Percentiles rank a stretch among this genome's conserved stretches.
phyloP scores from a whole-genome alignment of 306 rosid species.

The Leucaena leucocephala region DNA sequence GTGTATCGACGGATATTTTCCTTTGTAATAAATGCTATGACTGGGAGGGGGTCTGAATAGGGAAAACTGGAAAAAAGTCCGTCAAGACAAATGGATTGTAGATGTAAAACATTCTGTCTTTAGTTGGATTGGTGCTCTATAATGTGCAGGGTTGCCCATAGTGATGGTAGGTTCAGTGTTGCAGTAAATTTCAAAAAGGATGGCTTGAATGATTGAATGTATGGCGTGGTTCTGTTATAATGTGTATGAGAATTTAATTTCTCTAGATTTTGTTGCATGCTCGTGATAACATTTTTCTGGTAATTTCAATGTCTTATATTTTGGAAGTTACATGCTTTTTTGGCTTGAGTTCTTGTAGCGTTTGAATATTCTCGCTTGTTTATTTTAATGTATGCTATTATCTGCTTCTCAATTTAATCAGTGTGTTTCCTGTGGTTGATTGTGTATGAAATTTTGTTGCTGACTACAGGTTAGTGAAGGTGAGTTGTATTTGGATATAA shows the following conservation, averaged over 20 bases:
- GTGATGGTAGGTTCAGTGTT: constrained; percentile 13
- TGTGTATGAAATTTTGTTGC: constrained; percentile 11
- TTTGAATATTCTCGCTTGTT: background rate
- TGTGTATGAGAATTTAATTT: background rate
- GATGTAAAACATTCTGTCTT: background rate
- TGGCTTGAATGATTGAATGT: background rate
- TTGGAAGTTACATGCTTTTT: background rate
- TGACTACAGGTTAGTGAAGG: constrained; percentile 48
- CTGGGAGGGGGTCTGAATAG: background rate
- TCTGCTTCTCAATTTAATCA: background rate
- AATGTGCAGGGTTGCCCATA: background rate
- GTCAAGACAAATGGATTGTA: background rate
- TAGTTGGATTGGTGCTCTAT: background rate
- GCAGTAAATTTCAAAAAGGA: background rate
- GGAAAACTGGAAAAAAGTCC: background rate
- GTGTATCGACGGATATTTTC: background rate
- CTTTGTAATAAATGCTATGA: background rate
- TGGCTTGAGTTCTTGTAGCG: background rate
- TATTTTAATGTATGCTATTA: background rate
- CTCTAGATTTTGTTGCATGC: background rate
- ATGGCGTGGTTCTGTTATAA: background rate
- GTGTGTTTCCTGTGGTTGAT: constrained; percentile 19
- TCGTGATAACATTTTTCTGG: background rate
- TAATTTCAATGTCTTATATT: background rate
- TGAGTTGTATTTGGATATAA: constrained; percentile 47